Evolutionary conservation across 768 basidiomycete genomes (phyloP), one percentile per base, ranked within the genome.

Genomic region (Suillus alpinus): DNA sequence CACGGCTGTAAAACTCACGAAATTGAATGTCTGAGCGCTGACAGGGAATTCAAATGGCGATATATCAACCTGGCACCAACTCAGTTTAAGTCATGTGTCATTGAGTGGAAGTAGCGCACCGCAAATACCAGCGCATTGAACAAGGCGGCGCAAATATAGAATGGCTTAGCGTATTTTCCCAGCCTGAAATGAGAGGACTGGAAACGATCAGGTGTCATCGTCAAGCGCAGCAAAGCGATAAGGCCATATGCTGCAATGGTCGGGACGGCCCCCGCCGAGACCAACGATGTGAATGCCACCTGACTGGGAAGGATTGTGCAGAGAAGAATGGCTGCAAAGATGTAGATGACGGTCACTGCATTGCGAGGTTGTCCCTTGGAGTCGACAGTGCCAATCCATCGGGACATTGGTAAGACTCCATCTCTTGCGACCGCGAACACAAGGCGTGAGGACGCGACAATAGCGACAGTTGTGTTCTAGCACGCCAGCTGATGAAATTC

Each of bases 361-460:
- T 94, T 88, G 59, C 78, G 82, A 0, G 94, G 94, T 67, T 95
- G 91, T 1, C 91, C 88, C 16, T 81, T 73, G 0, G 73, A 63
- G 53, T 90, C 86, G 44, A 95, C 90, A 62, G 80, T 75, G 47
- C 91, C 86, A 57, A 97, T 89, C 94, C 94, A 96, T 13, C 76
- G 62, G 0, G 91, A 94, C 51, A 91, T 71, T 0, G 95, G 94
- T 12, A 97, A 78, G 0, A 95, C 92, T 32, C 94, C 94, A 66
- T 97, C 95, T 57, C 95, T 88, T n/a, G 94, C 94, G 49, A 97
- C 90, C 9, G 94, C 95, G 68, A 91, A 97, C 43, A 97, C 82
- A 31, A 97, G 82, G 4, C 94, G 85, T 13, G 93, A 95, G 13
- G 93, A 85, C 1, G 95, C 94, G 20, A 95, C 92, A 59, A 96